Conservation (phyloP, 169 alveolate species). For the Perkinsus olseni region DNA sequence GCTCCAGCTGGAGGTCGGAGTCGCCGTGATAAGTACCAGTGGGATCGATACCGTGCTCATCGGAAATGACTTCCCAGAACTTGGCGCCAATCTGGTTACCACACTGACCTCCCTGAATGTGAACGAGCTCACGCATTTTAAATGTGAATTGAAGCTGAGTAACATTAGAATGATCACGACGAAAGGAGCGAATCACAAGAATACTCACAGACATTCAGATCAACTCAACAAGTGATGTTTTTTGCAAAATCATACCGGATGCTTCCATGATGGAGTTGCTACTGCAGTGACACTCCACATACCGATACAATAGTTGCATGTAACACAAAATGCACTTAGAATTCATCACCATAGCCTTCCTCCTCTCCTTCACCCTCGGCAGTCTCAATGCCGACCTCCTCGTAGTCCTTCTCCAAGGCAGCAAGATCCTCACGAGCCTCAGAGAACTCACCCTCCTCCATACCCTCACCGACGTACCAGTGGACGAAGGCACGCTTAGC, state of each 20-base stretch:
- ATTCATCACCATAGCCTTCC: slow-evolving; percentile 62
- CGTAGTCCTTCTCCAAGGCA: slow-evolving; percentile 94
- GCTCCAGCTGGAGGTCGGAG: slow-evolving; percentile 82
- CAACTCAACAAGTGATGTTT: no score
- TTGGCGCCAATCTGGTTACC: slow-evolving; percentile 95
- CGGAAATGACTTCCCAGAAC: slow-evolving; percentile 94
- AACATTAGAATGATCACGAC: no score
- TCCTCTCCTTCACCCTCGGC: slow-evolving; percentile 82
- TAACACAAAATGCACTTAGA: background rate
- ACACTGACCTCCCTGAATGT: slow-evolving; percentile 94
- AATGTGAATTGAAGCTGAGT: background rate
- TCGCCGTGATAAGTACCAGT: slow-evolving; percentile 90
- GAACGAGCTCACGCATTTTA: slow-evolving; percentile 95
- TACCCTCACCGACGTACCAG: slow-evolving; percentile 99
- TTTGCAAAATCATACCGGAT: no score
- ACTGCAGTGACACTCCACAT: no score
- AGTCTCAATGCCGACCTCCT: slow-evolving; percentile 93
- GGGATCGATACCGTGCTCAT: slow-evolving; percentile 91
- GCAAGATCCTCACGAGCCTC: slow-evolving; percentile 99
- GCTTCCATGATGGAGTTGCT: no score
- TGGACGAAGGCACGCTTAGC: slow-evolving; percentile 98
- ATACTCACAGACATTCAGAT: no score
- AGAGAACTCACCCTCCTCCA: slow-evolving; percentile 98
- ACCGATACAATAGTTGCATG: no score
- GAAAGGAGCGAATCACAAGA: no score